Base-by-base conservation (phyloP, 139 green algal species). In the Spirogloea muscicola region DNA sequence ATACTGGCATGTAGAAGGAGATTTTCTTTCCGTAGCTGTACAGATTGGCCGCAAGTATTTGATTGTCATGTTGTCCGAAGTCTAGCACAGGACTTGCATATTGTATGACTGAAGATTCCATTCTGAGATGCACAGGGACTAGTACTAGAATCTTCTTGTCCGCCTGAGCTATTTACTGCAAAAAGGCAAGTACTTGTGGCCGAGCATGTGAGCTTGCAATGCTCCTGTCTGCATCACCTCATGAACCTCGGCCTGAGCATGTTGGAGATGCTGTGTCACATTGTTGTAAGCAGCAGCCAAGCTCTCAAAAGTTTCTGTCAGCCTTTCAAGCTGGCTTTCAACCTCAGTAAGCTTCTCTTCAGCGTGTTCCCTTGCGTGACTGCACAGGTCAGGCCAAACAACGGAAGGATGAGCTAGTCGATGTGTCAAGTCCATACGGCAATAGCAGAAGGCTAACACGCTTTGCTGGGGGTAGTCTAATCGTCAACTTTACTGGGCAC, bases 21-120 rank as follows among this genome's bases (percentile, higher is more conserved):
- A 58, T 68, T 68, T 58, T 68, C 59, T 6, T 68, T 68, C 37
- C 43, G 59, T 13, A 68, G 59, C 59, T 68, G 59, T 36, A 68
- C 59, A 68, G 5, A 68, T 40, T 16, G 13, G 10, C 10, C 43
- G 13, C 43, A 10, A 51, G 13, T 51, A 51, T 64, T 64, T 64
- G 13, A 10, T 25, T 51, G 10, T 25, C 10, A 51, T 51, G 21
- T 55, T 21, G n/a, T 55, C 21, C 21, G n/a, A 55, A 41, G 55
- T 64, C 33, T 64, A 38, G 10, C 10, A 25, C 43, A 51, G 43
- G 13, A 25, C 46, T 55, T 21, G n/a, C 46, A 55, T 55, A 55
- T 55, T 13, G 36, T 49, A 64, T 10, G 39, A 21, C 29, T 21
- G 55, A 64, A 64, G 13, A 64, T 38, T 10, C 55, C 10, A 9